A percentile compares a stretch with the other conserved stretches of the same genome.
These are phyloP conservation scores for Acanthamoeba rhysodes DNA, from an alignment of 208 protist species.

Conservation along the genomic window DNA sequence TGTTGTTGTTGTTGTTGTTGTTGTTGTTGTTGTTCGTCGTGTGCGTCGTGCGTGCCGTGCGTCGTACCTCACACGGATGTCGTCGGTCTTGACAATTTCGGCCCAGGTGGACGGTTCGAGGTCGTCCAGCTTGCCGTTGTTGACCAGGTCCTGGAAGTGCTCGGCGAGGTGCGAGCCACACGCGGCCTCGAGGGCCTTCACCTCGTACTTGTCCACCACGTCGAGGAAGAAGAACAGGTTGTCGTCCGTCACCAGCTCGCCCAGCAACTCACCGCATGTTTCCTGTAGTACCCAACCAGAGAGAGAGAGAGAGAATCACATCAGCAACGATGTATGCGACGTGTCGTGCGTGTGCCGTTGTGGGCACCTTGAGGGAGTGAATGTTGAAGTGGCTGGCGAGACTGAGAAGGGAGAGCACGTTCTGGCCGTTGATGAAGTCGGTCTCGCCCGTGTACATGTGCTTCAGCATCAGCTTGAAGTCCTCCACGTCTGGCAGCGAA, in stretches of 20 bases:
- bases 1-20: too few relatives aligned
- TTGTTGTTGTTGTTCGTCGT: too few relatives aligned
- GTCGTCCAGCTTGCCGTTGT: conserved; percentile 2
- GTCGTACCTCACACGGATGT: conserved; percentile 45
- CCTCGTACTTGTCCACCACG: conserved; percentile 50
- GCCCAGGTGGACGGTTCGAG: conserved; percentile 59
- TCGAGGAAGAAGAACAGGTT: conserved; percentile 68
- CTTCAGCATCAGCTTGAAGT: conserved; percentile 69
- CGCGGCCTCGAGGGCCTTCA: neutral
- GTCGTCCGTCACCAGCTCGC: conserved; percentile 22
- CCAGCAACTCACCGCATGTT: conserved; percentile 61
- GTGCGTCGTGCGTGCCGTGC: neutral
- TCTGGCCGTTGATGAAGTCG: conserved; percentile 16
- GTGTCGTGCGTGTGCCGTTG: neutral
- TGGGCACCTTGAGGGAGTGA: conserved; percentile 49
- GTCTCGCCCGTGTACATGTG: conserved; percentile 71
- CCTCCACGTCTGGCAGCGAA: neutral
- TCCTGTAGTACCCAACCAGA: neutral
- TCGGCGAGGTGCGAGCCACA: conserved; percentile 62
- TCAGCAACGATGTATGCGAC: too few relatives aligned
- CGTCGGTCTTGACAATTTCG: conserved; percentile 35
- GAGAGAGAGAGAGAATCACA: too few relatives aligned
- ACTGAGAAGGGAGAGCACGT: conserved; percentile 46
- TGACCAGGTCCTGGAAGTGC: conserved; percentile 23
- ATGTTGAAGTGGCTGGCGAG: conserved; percentile 50